phyloP scores from a whole-genome alignment of 2,329 filamentous ascomycete species.

The Orbilia ellipsospora region DNA sequence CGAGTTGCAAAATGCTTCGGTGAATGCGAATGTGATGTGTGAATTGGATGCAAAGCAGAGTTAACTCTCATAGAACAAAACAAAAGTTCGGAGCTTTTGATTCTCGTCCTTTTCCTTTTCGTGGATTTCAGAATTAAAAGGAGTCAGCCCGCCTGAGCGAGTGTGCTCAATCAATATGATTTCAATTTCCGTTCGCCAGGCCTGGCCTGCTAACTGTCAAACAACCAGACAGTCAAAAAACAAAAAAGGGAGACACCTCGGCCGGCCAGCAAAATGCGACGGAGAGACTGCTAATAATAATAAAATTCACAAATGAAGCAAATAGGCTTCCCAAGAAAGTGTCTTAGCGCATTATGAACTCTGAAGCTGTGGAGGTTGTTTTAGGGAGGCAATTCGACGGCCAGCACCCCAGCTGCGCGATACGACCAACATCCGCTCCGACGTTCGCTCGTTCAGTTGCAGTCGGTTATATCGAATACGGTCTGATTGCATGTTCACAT shows the following conservation, averaged over 20 bases:
- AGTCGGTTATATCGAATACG: slow-evolving; percentile 29
- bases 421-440: slow-evolving; percentile 7
- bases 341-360: slow-evolving; percentile 37
- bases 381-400: slow-evolving; percentile 27
- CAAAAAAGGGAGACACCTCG: slow-evolving; percentile 34
- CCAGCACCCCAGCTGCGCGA: slow-evolving; percentile 23
- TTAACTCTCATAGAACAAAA: not conserved
- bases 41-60: not conserved
- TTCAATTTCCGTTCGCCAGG: slow-evolving; percentile 37
- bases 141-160: slow-evolving; percentile 18
- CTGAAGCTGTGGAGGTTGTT: slow-evolving; percentile 43
- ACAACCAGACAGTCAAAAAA: not conserved
- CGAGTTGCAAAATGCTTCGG: not conserved
- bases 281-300: slow-evolving; percentile 35
- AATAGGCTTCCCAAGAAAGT: slow-evolving; percentile 33
- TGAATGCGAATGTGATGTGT: slow-evolving; percentile 1
- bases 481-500: slow-evolving; percentile 11
- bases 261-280: slow-evolving; percentile 39
- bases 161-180: slow-evolving; percentile 19
- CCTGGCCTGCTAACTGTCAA: not conserved
- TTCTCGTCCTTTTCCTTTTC: not conserved
- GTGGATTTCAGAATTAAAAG: slow-evolving; percentile 26
- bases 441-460: slow-evolving; percentile 5
- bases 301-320: slow-evolving; percentile 24
- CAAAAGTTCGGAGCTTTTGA: not conserved